Evolutionary conservation across 2,329 filamentous ascomycete species (phyloP).

Genomic region (Apiospora marii): DNA sequence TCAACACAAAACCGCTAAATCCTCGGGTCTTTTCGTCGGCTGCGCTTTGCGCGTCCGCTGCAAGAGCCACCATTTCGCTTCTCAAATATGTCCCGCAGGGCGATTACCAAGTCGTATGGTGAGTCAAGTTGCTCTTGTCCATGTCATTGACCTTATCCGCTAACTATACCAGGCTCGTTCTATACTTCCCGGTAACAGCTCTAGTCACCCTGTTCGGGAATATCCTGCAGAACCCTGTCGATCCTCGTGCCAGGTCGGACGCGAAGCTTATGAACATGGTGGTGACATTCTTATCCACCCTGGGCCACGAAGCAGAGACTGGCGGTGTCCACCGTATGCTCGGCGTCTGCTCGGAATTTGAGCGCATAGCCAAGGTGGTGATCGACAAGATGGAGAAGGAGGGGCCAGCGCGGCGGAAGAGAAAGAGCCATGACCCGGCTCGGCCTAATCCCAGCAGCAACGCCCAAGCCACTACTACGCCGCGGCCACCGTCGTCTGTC

Average conservation of each 20-base stretch:
- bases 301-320: slow-evolving; percentile 89
- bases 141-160: slow-evolving; percentile 26
- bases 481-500: slow-evolving; percentile 35
- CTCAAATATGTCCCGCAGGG: slow-evolving; percentile 97
- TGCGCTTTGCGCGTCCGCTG: slow-evolving; percentile 89
- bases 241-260: slow-evolving; percentile 86
- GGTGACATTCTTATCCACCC: slow-evolving; percentile 87
- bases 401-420: slow-evolving; percentile 79
- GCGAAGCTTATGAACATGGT: slow-evolving; percentile 91
- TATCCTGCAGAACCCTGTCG: slow-evolving; percentile 92
- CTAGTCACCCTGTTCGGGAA: slow-evolving; percentile 96
- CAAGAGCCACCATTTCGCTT: slow-evolving; percentile 89
- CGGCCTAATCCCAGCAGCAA: slow-evolving; percentile 33
- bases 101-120: slow-evolving; percentile 96
- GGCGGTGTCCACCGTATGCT: slow-evolving; percentile 94
- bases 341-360: slow-evolving; percentile 93
- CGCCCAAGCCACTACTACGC: slow-evolving; percentile 38
- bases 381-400: slow-evolving; percentile 93
- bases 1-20: slow-evolving; percentile 90
- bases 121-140: slow-evolving; percentile 45
- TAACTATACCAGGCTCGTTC: slow-evolving; percentile 71
- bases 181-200: slow-evolving; percentile 96
- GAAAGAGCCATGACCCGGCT: slow-evolving; percentile 71
- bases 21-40: slow-evolving; percentile 94
- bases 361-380: slow-evolving; percentile 88